Base-by-base conservation (phyloP, 2,329 filamentous ascomycete genomes). In the Penicillium sp. region DNA sequence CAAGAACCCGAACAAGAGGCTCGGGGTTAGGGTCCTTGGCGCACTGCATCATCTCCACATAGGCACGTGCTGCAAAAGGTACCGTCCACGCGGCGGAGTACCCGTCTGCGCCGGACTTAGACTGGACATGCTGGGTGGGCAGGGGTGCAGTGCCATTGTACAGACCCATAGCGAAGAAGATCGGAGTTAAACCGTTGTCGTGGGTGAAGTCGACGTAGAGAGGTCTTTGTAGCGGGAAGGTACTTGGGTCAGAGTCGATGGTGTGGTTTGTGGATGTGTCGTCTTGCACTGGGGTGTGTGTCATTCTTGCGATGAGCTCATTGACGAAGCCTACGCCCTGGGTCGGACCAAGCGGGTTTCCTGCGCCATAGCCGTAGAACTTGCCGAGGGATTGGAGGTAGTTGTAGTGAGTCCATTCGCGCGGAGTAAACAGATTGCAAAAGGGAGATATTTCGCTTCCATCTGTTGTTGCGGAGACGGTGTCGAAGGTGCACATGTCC, bases 191-290 rank as follows among this genome's bases (percentile, higher is more conserved):
- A 62, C 86, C 83, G 66, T 94, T 95, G 69, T 96, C 90, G 68
- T 96, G 90, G 52, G 84, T 87, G 63, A 96, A 95, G 68, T 96
- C 90, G 0, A 88, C 89, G 61, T 94, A 96, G 1, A 95, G 70
- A 9, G 70, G 71, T 35, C 73, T 69, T 51, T 78, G 76, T 0
- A 95, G 71, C 0, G 90, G 89, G 60, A 95, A 96, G 0, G 86
- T 90, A 6, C 68, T 63, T 0, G 77, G 70, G 47, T 81, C 74
- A 4, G 50, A 71, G 64, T 94, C 87, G 0, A 95, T 76, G 0
- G 89, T 95, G 28, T 71, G 74, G 67, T 96, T 95, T 5, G 84
- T 88, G 44, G 76, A 82, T 0, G 89, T 95, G 47, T 79, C 69
- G 64, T 95, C 89, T 0, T 75, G 58, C 1, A 95, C 87, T 0